Percentiles rank a stretch among this genome's conserved stretches.
These are phyloP conservation scores for Cnidoscolus chayamansa DNA, from an alignment of 441 rosid species.

Conservation along the genomic window DNA sequence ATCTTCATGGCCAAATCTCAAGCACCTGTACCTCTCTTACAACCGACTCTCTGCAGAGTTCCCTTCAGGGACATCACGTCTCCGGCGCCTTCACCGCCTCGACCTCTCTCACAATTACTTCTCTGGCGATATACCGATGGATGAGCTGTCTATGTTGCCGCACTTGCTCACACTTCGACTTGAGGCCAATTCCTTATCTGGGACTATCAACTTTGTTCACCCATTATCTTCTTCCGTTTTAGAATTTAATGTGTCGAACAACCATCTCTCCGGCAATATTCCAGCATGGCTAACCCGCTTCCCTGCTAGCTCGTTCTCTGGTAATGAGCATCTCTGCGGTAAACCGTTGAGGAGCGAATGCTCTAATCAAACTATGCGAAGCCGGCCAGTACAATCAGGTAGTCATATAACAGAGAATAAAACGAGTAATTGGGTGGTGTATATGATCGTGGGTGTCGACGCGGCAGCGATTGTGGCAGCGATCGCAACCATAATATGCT, in stretches of 20 bases:
- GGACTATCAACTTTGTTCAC: slow-evolving; percentile 21
- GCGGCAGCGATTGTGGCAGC: slow-evolving; percentile 26
- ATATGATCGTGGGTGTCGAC: slow-evolving; percentile 25
- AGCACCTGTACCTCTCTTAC: slow-evolving; percentile 44
- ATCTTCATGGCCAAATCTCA: slow-evolving; percentile 34
- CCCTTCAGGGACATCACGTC: slow-evolving; percentile 30
- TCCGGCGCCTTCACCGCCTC: slow-evolving; percentile 37
- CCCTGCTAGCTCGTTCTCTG: slow-evolving; percentile 32
- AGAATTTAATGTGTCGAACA: slow-evolving; percentile 38
- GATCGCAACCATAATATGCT: slow-evolving; percentile 28
- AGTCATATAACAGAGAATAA: not conserved
- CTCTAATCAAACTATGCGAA: slow-evolving; percentile 21
- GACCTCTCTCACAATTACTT: slow-evolving; percentile 40
- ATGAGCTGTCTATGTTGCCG: slow-evolving; percentile 25
- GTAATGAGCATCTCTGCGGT: slow-evolving; percentile 42
- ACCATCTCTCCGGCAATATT: slow-evolving; percentile 37
- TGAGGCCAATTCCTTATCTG: slow-evolving; percentile 34
- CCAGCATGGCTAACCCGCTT: slow-evolving; percentile 33
- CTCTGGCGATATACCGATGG: slow-evolving; percentile 35
- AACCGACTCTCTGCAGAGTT: slow-evolving; percentile 32
- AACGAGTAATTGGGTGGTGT: slow-evolving; percentile 20
- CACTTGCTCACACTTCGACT: slow-evolving; percentile 38
- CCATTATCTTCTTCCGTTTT: slow-evolving; percentile 18
- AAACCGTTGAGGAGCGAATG: slow-evolving; percentile 32
- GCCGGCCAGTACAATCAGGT: slow-evolving; percentile 16